Evolutionary conservation across 2,329 filamentous ascomycete genomes (phyloP), one percentile per base, ranked within the genome.

Genomic region (Trichophyton schoenleinii): DNA sequence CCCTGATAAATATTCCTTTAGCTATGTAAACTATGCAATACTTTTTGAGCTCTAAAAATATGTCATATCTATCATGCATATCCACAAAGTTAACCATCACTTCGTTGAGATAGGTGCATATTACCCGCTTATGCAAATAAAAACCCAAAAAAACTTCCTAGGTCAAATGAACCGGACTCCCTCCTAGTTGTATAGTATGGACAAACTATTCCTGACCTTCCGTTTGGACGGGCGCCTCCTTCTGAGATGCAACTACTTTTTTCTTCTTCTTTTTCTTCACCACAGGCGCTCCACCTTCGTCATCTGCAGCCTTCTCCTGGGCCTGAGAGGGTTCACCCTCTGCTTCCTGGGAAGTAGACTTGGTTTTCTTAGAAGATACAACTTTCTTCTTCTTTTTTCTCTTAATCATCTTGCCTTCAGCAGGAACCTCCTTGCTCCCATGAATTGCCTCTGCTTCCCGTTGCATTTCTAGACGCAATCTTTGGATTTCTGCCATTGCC

Each of bases 401-500:
- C 60, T 76, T 76, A 20, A 80, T 73, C 15, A 79, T 66, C 11
- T 70, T 75, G 15, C 78, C 78, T 59, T 79, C 78, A 3, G 72
- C 68, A 22, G 77, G 74, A 20, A 75, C 73, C 3, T 74, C 76
- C 44, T 75, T 82, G 22, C 85, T 72, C 28, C 68, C 63, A 42
- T 75, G 68, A 22, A 78, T 74, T n/a, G 76, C 72, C 63, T 80
- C 78, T 8, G 75, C 74, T 38, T 72, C 75, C 61, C 78, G 70
- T 65, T 79, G 77, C 91, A 97, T 96, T 74, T 96, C 89, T 61
- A 96, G 78, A 59, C 94, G 81, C 63, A 95, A 77, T 59, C 86
- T 81, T 76, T 97, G 92, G 2, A 99, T 88, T 72, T 96, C 89
- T 71, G 87, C 86, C 79, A 96, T 85, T 7, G 92, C 94, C 68